Conservation (phyloP, 225 moss, liverwort and hornwort genomes). For the Polytrichum formosum region DNA sequence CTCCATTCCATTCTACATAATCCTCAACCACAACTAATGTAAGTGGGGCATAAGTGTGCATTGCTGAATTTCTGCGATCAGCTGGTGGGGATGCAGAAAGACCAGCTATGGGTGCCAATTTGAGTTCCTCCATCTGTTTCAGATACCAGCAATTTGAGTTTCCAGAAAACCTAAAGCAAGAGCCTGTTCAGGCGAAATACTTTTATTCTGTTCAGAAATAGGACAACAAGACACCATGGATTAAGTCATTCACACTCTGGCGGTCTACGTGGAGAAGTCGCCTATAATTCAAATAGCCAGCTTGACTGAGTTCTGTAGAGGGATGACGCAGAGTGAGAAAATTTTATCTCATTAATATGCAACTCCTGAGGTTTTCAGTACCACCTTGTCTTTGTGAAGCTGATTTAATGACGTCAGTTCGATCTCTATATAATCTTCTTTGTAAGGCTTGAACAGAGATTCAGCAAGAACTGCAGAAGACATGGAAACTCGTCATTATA, state of each 20-base stretch:
- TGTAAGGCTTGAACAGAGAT: conserved; percentile 73
- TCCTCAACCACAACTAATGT: conserved; percentile 69
- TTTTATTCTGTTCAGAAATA: no score
- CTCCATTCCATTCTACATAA: conserved; percentile 87
- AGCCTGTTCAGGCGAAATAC: no score
- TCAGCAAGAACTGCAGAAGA: conserved; percentile 62
- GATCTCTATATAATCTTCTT: conserved; percentile 83
- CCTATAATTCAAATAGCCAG: no score
- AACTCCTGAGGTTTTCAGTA: conserved; percentile 18
- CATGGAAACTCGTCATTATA: not conserved
- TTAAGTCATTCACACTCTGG: no score
- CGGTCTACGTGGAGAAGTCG: no score
- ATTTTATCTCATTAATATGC: no score
- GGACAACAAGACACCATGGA: no score
- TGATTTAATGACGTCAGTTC: conserved; percentile 80
- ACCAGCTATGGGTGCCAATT: not conserved
- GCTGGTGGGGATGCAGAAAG: conserved; percentile 7
- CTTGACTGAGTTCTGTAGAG: no score
- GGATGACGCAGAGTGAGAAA: no score
- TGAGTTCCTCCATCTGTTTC: conserved; percentile 9
- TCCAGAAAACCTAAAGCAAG: no score
- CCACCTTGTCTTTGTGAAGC: conserved; percentile 84
- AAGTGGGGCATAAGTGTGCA: conserved; percentile 42
- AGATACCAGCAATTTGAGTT: not conserved
- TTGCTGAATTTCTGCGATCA: conserved; percentile 25